phyloP scores from a whole-genome alignment of 202 grass and related monocot species.

The Bolboschoenoplectus hybrid region DNA sequence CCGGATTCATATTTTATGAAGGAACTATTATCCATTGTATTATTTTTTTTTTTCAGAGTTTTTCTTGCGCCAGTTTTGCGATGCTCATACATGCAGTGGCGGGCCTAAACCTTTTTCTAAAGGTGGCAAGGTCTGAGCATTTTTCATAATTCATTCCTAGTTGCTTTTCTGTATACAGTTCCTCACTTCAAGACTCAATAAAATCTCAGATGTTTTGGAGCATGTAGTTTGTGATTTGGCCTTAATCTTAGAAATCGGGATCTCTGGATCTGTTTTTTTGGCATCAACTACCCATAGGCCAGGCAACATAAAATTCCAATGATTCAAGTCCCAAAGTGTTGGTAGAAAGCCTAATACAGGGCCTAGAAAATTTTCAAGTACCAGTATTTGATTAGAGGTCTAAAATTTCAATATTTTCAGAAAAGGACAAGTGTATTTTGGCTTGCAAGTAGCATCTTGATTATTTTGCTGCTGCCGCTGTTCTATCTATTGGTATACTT shows the following conservation, averaged over 20 bases:
- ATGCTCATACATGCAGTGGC: conserved; percentile 77
- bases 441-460: conserved; percentile 74
- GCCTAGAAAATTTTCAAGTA: conserved; percentile 1
- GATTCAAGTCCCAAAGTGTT: not conserved
- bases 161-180: conserved; percentile 29
- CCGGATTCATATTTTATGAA: not conserved
- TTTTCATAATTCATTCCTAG: conserved; percentile 9
- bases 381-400: not conserved
- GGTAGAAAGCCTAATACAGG: not conserved
- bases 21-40: conserved; percentile 38
- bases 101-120: conserved; percentile 73
- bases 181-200: conserved; percentile 14
- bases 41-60: conserved; percentile 64
- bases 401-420: conserved; percentile 52
- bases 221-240: not conserved
- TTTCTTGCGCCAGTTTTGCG: conserved; percentile 94
- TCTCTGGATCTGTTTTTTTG: not conserved
- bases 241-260: not conserved
- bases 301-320: not conserved
- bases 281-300: not conserved
- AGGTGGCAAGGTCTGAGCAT: conserved; percentile 81
- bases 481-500: conserved; percentile 95
- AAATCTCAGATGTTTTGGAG: not conserved
- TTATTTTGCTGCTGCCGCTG: conserved; percentile 73
- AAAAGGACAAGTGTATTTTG: conserved; percentile 80